phyloP scores from a whole-genome alignment of 2,329 filamentous ascomycete species.

The Bipolaris gigantea region DNA sequence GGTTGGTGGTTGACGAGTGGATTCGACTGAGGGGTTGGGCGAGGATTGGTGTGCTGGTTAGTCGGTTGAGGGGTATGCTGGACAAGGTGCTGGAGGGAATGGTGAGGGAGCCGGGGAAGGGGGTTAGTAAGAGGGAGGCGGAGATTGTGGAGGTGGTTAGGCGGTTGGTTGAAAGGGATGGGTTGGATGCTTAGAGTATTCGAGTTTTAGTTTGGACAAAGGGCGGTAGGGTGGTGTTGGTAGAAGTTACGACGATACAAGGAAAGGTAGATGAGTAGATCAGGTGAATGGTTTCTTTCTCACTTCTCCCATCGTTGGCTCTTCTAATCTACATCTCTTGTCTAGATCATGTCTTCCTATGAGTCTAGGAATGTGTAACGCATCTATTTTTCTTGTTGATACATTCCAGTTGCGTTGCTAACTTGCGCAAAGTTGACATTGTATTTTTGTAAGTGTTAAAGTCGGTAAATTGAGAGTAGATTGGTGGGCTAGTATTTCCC shows the following conservation, averaged over 20 bases:
- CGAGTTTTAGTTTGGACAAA: background rate
- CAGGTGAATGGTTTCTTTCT: too few relatives aligned
- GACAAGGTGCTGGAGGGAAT: slow-evolving; percentile 81
- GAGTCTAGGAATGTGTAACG: too few relatives aligned
- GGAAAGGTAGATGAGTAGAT: too few relatives aligned
- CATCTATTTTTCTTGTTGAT: background rate
- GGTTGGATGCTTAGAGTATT: slow-evolving; percentile 61
- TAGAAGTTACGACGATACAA: too few relatives aligned
- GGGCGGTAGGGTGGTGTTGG: background rate
- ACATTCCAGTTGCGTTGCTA: too few relatives aligned
- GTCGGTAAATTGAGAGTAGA: too few relatives aligned
- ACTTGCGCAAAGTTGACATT: too few relatives aligned
- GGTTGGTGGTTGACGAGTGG: slow-evolving; percentile 91
- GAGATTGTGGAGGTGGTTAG: slow-evolving; percentile 76
- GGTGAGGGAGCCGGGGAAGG: slow-evolving; percentile 71
- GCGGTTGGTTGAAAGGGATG: slow-evolving; percentile 85
- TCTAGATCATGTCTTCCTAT: too few relatives aligned
- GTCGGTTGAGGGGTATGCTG: slow-evolving; percentile 79
- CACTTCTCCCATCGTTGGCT: too few relatives aligned
- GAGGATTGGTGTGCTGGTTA: slow-evolving; percentile 86
- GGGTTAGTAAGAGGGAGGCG: slow-evolving; percentile 52
- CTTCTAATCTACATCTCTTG: too few relatives aligned
- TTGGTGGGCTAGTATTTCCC: background rate
- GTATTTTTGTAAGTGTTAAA: too few relatives aligned
- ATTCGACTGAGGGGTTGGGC: slow-evolving; percentile 86